Percentiles rank a stretch among this genome's conserved stretches.
phyloP scores from a whole-genome alignment of 2,329 filamentous ascomycete genomes.

The Phaeosphaeria sp. region DNA sequence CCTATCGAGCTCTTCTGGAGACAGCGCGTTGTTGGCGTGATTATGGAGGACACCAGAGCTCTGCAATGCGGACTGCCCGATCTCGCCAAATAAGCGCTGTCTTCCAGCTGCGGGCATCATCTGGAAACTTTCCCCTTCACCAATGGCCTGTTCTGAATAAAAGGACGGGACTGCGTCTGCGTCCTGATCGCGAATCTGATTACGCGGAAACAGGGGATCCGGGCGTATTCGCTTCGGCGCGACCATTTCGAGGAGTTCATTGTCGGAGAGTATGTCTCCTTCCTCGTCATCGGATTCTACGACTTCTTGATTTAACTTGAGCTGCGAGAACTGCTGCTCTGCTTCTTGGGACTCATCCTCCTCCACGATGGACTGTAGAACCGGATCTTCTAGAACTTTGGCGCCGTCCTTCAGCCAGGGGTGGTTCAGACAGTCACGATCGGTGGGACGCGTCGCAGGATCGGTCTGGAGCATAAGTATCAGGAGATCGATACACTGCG shows the following conservation, averaged over 20 bases:
- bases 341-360: constrained; percentile 69
- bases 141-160: constrained; percentile 37
- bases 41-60: constrained; percentile 58
- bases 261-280: constrained; percentile 34
- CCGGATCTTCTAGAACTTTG: constrained; percentile 43
- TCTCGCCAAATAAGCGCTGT: constrained; percentile 66
- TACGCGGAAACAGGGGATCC: constrained; percentile 46
- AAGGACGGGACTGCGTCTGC: constrained; percentile 51
- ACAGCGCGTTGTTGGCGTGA: constrained; percentile 40
- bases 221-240: constrained; percentile 55
- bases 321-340: constrained; percentile 47
- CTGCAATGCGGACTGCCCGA: constrained; percentile 61
- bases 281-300: constrained; percentile 36
- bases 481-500: constrained; percentile 75
- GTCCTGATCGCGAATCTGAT: constrained; percentile 47
- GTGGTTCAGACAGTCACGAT: constrained; percentile 72
- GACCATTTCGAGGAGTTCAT: constrained; percentile 42
- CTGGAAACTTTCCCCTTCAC: constrained; percentile 37
- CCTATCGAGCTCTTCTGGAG: constrained; percentile 19
- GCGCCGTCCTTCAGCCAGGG: constrained; percentile 71
- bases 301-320: constrained; percentile 60
- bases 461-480: constrained; percentile 80
- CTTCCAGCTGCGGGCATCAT: constrained; percentile 29
- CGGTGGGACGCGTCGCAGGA: constrained; percentile 77
- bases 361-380: constrained; percentile 51